Conservation (phyloP, 2,329 filamentous ascomycete genomes). For the Sporothrix dimorphospora region DNA sequence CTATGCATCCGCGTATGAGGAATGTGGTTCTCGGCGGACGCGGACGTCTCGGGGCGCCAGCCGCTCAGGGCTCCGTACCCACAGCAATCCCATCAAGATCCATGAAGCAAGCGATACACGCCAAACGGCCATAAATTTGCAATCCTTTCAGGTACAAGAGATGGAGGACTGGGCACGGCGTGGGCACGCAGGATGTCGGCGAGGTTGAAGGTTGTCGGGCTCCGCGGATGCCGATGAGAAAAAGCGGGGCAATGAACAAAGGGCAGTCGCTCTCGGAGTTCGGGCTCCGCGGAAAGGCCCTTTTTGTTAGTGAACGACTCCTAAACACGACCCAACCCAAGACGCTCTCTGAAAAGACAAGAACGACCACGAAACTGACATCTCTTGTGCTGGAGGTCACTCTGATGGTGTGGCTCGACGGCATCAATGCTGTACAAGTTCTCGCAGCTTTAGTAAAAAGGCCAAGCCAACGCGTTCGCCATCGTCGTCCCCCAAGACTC, state of each 20-base stretch:
- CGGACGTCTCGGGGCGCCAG: not conserved
- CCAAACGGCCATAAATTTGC: not conserved
- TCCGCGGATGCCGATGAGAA: slow-evolving; percentile 2
- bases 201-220: not conserved
- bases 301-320: slow-evolving; percentile 4
- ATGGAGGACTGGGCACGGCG: not conserved
- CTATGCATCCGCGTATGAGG: not conserved
- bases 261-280: slow-evolving; percentile 2
- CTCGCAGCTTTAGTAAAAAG: too few species aligned
- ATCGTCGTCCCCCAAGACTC: too few species aligned
- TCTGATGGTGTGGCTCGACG: too few species aligned
- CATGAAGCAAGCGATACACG: not conserved
- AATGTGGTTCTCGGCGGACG: not conserved
- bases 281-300: slow-evolving; percentile 14
- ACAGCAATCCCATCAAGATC: not conserved
- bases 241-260: not conserved
- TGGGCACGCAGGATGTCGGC: not conserved
- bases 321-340: not conserved
- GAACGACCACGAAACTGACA: not conserved
- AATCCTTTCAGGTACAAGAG: not conserved
- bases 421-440: too few species aligned
- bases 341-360: not conserved
- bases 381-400: not conserved
- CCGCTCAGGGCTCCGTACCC: not conserved
- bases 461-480: too few species aligned